A percentile compares a stretch with the other conserved stretches of the same genome.
Evolutionary conservation across 352 stramenopile species (phyloP).

Genomic region (Phytophthora uliginosa): DNA sequence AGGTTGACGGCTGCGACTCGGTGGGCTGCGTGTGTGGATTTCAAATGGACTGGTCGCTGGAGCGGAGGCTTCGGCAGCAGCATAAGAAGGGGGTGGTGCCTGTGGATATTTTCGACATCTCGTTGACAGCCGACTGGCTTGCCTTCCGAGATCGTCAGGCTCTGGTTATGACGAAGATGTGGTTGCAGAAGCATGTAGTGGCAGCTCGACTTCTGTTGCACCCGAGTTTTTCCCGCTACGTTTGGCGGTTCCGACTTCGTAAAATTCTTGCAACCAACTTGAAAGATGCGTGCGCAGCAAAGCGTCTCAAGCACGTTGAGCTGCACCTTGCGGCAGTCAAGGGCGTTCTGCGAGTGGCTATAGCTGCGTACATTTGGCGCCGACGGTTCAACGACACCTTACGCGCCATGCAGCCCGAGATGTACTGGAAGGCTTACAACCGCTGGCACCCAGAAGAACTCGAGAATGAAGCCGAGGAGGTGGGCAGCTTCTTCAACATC

Average conservation of each 20-base stretch:
- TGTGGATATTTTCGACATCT: constrained; percentile 43
- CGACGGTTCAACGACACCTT: constrained; percentile 15
- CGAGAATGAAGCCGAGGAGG: constrained; percentile 19
- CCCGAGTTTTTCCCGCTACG: constrained; percentile 2
- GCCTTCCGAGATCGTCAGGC: background rate
- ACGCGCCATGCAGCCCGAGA: constrained; percentile 1
- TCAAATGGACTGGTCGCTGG: constrained; percentile 48
- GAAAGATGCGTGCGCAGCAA: background rate
- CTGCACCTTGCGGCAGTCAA: constrained; percentile 11
- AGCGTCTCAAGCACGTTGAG: background rate
- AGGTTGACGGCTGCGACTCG: constrained; percentile 59
- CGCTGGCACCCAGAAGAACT: constrained; percentile 26
- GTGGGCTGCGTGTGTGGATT: constrained; percentile 62
- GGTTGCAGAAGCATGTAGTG: constrained; percentile 7
- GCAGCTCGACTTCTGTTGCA: constrained; percentile 1
- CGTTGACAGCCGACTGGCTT: constrained; percentile 20
- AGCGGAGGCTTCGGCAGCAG: constrained; percentile 25
- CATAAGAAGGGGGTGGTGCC: constrained; percentile 30
- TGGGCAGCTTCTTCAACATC: constrained; percentile 20
- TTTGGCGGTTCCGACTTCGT: constrained; percentile 27
- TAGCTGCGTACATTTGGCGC: constrained; percentile 23
- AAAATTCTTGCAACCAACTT: constrained; percentile 9
- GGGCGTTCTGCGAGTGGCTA: background rate
- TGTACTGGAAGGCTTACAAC: constrained; percentile 36
- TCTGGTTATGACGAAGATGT: constrained; percentile 14